Percentiles rank a stretch among this genome's conserved stretches.
Conservation (phyloP, 805 yeast species). For the Kazachstania bromeliacearum region DNA sequence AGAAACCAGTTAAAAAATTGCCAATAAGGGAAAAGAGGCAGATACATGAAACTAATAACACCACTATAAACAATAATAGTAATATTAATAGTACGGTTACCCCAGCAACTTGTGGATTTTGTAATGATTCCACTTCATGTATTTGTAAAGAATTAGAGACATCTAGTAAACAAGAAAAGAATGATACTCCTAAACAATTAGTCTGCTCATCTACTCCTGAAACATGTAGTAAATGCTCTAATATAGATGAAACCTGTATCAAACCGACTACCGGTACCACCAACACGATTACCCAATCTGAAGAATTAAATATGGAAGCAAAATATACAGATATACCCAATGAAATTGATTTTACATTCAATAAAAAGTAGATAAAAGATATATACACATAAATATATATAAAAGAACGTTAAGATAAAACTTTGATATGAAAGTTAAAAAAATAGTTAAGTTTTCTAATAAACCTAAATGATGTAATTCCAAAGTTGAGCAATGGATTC, state of each 20-base stretch:
- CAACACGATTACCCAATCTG: not conserved
- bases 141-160: conserved; percentile 72
- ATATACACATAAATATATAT: not conserved
- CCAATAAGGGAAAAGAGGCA: no score
- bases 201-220: conserved; percentile 36
- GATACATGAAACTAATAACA: no score
- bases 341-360: conserved; percentile 8
- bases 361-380: not conserved
- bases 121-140: conserved; percentile 87
- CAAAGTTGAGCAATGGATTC: conserved; percentile 14
- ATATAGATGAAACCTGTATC: conserved; percentile 26
- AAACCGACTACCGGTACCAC: conserved; percentile 2
- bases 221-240: conserved; percentile 45
- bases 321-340: not conserved
- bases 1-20: no score
- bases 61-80: not conserved
- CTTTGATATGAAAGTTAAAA: no score
- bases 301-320: not conserved
- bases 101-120: conserved; percentile 64
- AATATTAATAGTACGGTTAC: not conserved
- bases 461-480: conserved; percentile 11
- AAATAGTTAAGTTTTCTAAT: no score
- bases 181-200: not conserved
- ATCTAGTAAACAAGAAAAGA: not conserved
- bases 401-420: no score